phyloP scores from a whole-genome alignment of 2,329 filamentous ascomycete species.

The Plectosphaerella cucumerina region DNA sequence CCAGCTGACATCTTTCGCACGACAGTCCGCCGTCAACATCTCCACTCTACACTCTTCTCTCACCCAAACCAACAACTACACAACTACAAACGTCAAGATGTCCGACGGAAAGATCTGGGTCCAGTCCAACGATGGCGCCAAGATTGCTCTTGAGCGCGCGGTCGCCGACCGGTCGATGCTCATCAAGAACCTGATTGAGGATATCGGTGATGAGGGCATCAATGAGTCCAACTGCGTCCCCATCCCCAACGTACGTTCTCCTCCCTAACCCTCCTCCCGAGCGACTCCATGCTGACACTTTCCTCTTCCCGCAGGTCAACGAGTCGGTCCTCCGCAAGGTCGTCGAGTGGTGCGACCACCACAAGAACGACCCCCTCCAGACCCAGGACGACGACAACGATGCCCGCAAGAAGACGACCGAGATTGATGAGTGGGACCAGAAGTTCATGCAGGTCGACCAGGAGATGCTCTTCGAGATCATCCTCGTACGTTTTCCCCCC shows the following conservation, averaged over 20 bases:
- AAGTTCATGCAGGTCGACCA: constrained; percentile 99
- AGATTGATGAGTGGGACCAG: constrained; percentile 99
- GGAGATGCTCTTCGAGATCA: constrained; percentile 99
- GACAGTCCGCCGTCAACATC: no score
- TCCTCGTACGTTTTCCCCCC: constrained; percentile 63
- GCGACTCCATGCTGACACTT: constrained; percentile 10
- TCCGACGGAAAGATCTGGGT: constrained; percentile 38
- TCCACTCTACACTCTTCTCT: not conserved
- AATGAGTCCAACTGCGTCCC: constrained; percentile 67
- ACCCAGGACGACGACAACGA: constrained; percentile 86
- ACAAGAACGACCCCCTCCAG: constrained; percentile 82
- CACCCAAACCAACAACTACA: not conserved
- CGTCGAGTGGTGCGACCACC: constrained; percentile 96
- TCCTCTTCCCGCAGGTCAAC: constrained; percentile 59
- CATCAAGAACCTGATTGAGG: constrained; percentile 98
- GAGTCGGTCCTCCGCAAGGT: constrained; percentile 93
- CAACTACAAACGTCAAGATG: constrained; percentile 21
- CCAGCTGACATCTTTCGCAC: no score
- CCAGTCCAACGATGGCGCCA: constrained; percentile 45
- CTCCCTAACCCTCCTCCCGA: not conserved
- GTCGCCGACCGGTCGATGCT: constrained; percentile 90
- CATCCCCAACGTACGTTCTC: constrained; percentile 67
- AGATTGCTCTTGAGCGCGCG: constrained; percentile 60
- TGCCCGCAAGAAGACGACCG: constrained; percentile 94
- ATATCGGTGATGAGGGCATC: constrained; percentile 66